Percentiles rank a stretch among this genome's conserved stretches.
phyloP scores from a whole-genome alignment of 2,329 filamentous ascomycete genomes.

The Arthroderma uncinatum region DNA sequence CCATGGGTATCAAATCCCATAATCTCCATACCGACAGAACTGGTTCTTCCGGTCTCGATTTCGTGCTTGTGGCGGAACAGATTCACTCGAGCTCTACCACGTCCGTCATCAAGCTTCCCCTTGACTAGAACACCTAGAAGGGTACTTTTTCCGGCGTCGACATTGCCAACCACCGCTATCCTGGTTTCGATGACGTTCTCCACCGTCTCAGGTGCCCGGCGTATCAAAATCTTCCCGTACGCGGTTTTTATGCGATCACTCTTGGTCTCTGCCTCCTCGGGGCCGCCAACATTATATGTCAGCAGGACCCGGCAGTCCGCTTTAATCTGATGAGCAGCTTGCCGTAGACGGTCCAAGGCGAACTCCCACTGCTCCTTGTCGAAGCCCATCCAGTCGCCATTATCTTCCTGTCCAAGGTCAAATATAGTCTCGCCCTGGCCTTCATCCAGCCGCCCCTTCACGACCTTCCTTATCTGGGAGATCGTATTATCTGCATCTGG shows the following conservation, averaged over 20 bases:
- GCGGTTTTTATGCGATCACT: conserved; percentile 60
- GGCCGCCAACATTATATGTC: conserved; percentile 79
- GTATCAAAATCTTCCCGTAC: conserved; percentile 76
- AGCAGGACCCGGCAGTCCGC: conserved; percentile 74
- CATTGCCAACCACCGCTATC: conserved; percentile 94
- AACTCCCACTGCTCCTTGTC: conserved; percentile 61
- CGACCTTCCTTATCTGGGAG: conserved; percentile 51
- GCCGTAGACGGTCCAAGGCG: conserved; percentile 55
- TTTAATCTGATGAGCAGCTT: conserved; percentile 52
- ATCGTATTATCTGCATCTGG: conserved; percentile 48
- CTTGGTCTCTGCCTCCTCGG: conserved; percentile 56
- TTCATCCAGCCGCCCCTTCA: conserved; percentile 63
- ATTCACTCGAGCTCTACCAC: conserved; percentile 86
- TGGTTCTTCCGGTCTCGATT: conserved; percentile 87
- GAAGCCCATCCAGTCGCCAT: conserved; percentile 72
- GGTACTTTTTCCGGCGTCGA: conserved; percentile 94
- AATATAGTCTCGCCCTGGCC: conserved; percentile 84
- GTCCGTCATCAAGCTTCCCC: conserved; percentile 84
- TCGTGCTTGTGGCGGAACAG: conserved; percentile 97
- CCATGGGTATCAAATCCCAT: conserved; percentile 90
- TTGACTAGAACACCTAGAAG: conserved; percentile 93
- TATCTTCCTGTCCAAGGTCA: conserved; percentile 84
- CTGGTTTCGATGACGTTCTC: conserved; percentile 91
- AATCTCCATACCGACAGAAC: conserved; percentile 96
- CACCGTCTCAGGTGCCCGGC: conserved; percentile 58